Base-by-base conservation (phyloP, 805 yeast species). In the Maudiozyma serrabonitensis region DNA sequence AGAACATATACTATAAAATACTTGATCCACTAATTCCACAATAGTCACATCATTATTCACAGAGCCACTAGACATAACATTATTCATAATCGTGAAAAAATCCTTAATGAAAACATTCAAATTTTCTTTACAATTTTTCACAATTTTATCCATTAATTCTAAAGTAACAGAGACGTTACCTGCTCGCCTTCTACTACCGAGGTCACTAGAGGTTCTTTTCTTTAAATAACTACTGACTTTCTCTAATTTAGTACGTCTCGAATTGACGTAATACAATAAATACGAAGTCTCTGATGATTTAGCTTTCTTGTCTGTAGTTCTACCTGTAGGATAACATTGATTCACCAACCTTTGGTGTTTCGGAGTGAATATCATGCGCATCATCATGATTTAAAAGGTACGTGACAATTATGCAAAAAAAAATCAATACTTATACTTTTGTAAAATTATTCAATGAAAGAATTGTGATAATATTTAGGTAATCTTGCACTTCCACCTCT, bases 291-390 rank as follows among this genome's bases (percentile, higher is more conserved):
- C 98, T 19, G 95, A 87, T 2, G 95, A 81, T 64, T 91, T 90
- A 15, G 99, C 95, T 59, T 84, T 83, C 69, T 90, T 90, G 61
- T 90, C 98, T 6, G 77, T 76, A 7, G 81, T 83, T 52, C 88
- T 76, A 1, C 97, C 96, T 1, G 93, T 78, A 6, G 96, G 98
- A 65, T 91, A 91, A 71, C 98, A 93, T 66, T 87, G 95, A 46
- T 84, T 76, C 38, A 93, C 86, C 60, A 90, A 74, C 61, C 87
- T 82, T 67, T 90, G 97, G 66, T 90, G 98, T 64, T 91, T 90
- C 2, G 95, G 86, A 43, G 75, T 73, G 58, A 80, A 79, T 32
- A 78, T 56, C 9, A 50, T 45, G 25, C 53, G 44, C 53, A 50
- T 50, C 44, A 43, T 43, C 47, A 15, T 41, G 23, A 3, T 19